These are phyloP conservation scores for Silene conica DNA, from an alignment of 148 eudicot genomes.

Conservation along the genomic window DNA sequence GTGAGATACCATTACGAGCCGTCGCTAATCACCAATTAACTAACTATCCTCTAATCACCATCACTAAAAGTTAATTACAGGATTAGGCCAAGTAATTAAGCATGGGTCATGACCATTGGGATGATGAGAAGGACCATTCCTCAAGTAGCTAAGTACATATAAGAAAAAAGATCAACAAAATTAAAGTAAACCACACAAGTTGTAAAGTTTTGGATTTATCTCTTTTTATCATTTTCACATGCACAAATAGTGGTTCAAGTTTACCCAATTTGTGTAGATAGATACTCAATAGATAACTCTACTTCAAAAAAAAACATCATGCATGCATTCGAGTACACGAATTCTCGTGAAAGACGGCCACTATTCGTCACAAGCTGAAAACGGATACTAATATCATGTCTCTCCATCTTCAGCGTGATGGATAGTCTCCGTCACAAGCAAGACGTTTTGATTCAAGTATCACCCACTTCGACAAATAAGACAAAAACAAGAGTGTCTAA, in stretches of 20 bases:
- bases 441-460: too few species aligned
- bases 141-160: conserved; percentile 16
- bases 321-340: too few species aligned
- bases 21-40: conserved; percentile 12
- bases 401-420: too few species aligned
- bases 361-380: too few species aligned
- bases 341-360: too few species aligned
- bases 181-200: conserved; percentile 22
- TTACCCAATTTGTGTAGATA: not conserved
- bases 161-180: not conserved
- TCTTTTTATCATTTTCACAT: conserved; percentile 8
- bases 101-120: conserved; percentile 21
- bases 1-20: conserved; percentile 3
- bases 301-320: not conserved
- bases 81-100: not conserved
- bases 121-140: conserved; percentile 20
- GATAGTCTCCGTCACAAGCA: too few species aligned
- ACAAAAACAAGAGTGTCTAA: too few species aligned
- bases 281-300: not conserved
- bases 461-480: too few species aligned
- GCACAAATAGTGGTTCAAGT: conserved; percentile 9
- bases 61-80: not conserved
- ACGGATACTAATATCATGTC: too few species aligned
- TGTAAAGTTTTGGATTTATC: conserved; percentile 4
- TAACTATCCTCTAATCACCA: not conserved